phyloP scores from a whole-genome alignment of 257 asterid species.

The Sherardia arvensis region DNA sequence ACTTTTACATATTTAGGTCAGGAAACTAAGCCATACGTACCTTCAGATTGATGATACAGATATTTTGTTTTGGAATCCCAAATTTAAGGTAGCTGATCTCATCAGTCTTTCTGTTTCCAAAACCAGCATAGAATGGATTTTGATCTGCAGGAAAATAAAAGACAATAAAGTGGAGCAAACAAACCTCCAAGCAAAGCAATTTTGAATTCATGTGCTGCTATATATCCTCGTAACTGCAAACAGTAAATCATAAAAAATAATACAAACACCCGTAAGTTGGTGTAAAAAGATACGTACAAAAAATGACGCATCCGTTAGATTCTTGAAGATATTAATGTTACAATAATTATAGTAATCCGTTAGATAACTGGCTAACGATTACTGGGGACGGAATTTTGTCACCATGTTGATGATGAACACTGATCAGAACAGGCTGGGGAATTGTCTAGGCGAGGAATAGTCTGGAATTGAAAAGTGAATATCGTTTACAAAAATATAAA shows the following conservation, averaged over 20 bases:
- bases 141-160: conserved; percentile 53
- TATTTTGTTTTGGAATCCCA: conserved; percentile 82
- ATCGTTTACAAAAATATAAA: too few species aligned
- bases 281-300: too few species aligned
- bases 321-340: too few species aligned
- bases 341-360: too few species aligned
- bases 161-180: conserved; percentile 14
- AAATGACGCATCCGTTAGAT: background rate
- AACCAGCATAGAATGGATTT: conserved; percentile 95
- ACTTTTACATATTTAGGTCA: background rate
- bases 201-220: conserved; percentile 96
- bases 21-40: conserved; percentile 27
- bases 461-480: too few species aligned
- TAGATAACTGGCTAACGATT: too few species aligned
- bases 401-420: too few species aligned
- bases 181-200: conserved; percentile 88
- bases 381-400: too few species aligned
- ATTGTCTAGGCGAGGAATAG: too few species aligned
- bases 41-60: conserved; percentile 88
- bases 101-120: conserved; percentile 94
- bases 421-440: too few species aligned
- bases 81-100: conserved; percentile 90
- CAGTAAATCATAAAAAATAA: conserved; percentile 5
- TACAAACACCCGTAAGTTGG: too few species aligned
- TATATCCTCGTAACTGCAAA: conserved; percentile 86